These are phyloP conservation scores for Taiozyma onychis DNA, from an alignment of 1,139 yeast species.

Conservation along the genomic window DNA sequence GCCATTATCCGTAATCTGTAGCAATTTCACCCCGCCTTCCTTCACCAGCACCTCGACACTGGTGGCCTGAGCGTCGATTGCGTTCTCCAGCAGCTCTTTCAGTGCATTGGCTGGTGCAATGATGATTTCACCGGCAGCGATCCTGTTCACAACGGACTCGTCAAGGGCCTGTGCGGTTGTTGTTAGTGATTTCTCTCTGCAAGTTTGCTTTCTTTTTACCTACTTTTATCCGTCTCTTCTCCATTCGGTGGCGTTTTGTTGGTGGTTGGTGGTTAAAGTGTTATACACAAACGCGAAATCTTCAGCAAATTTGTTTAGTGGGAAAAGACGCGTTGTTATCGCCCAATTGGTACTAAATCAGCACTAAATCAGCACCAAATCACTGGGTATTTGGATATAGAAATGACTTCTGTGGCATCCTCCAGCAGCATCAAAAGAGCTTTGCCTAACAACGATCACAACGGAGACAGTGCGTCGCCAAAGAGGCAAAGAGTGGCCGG, in stretches of 20 bases:
- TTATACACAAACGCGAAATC: neutral
- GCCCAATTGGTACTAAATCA: neutral
- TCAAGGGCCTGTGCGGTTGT: slow-evolving; percentile 35
- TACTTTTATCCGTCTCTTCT: slow-evolving; percentile 5
- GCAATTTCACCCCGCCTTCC: slow-evolving; percentile 55
- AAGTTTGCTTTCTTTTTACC: neutral
- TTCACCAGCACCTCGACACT: slow-evolving; percentile 59
- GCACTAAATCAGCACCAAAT: neutral
- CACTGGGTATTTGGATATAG: neutral
- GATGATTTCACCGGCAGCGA: slow-evolving; percentile 97
- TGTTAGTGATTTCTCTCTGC: neutral
- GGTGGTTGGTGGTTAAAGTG: neutral
- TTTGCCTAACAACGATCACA: neutral
- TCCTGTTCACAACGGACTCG: slow-evolving; percentile 69
- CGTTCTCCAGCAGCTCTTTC: slow-evolving; percentile 73
- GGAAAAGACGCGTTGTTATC: neutral
- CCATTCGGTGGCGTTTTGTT: neutral
- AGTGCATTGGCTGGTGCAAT: slow-evolving; percentile 87
- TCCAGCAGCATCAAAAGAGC: neutral
- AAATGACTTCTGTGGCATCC: neutral
- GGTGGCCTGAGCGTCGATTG: slow-evolving; percentile 69
- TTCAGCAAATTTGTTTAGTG: neutral
- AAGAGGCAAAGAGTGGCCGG: neutral
- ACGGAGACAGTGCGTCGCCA: neutral
- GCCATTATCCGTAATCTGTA: slow-evolving; percentile 75